Percentiles rank a stretch among this genome's conserved stretches.
phyloP scores from a whole-genome alignment of 768 basidiomycete species.

The Pulveroboletus sp. region DNA sequence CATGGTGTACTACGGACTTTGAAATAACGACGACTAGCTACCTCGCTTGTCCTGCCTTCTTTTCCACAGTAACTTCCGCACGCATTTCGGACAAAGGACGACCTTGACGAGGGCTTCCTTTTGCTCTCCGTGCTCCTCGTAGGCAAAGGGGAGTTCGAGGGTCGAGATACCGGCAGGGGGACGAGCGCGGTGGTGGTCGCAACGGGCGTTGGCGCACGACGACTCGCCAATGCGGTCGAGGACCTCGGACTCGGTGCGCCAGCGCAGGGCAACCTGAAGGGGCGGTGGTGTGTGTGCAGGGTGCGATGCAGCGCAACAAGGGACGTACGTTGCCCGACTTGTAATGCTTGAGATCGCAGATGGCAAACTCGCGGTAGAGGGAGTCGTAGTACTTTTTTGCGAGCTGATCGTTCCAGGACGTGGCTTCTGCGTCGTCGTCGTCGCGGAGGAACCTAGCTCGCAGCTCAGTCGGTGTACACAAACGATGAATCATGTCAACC shows the following conservation, averaged over 20 bases:
- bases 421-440: constrained; percentile 25
- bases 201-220: constrained; percentile 89
- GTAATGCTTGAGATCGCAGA: constrained; percentile 95
- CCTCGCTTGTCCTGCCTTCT: constrained; percentile 58
- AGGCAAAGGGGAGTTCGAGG: constrained; percentile 88
- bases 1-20: too few relatives aligned
- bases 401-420: constrained; percentile 77
- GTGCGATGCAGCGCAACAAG: not conserved
- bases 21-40: constrained; percentile 6
- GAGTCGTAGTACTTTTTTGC: constrained; percentile 86
- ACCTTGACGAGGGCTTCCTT: constrained; percentile 90
- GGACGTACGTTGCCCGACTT: constrained; percentile 79
- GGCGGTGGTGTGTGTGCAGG: not conserved
- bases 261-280: constrained; percentile 79
- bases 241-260: constrained; percentile 92
- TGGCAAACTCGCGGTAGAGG: constrained; percentile 88
- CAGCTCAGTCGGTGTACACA: too few relatives aligned
- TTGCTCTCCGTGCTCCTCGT: constrained; percentile 70
- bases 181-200: constrained; percentile 53
- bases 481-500: constrained; percentile 24
- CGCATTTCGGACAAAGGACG: constrained; percentile 76
- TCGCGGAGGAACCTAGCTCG: constrained; percentile 71
- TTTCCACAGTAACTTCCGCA: constrained; percentile 87
- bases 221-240: constrained; percentile 81
- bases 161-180: constrained; percentile 51